Evolutionary conservation across 305 asterid genomes (phyloP), one percentile per base, ranked within the genome.

Genomic region (Nicotiana rustica): DNA sequence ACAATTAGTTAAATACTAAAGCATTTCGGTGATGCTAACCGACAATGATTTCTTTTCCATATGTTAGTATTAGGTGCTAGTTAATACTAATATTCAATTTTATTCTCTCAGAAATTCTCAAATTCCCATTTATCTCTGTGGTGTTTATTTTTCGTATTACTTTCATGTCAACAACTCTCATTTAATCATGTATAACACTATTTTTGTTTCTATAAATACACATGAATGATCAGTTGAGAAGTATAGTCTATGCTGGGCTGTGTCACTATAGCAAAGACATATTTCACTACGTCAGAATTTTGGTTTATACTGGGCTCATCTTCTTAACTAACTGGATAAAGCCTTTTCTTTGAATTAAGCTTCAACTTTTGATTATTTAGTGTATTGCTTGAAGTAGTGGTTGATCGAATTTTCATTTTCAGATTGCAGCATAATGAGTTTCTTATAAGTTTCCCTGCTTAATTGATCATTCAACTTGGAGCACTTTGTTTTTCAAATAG

Each of bases 401-500:
- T 71, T 71, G 25, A 71, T 15, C 19, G 60, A 70, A 12, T 70
- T 70, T 19, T 70, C 36, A 6, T 70, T 25, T 70, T 44, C 78
- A 65, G 38, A 12, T 60, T 25, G n/a, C 69, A 13, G 71, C 4
- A 66, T 31, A 29, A 29, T 41, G 10, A 66, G 71, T 29, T 66
- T 66, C 71, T 29, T 66, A 66, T 66, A 36, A 64, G n/a, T 64
- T 64, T 64, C 4, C 71, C 71, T 66, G 18, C 71, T 66, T 66
- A 13, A 13, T 31, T 66, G 71, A 66, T 66, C 12, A 66, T 31
- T 66, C 71, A 66, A 66, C 71, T 10, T 66, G 71, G 44, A 29
- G 19, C 44, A 31, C 71, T 14, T 61, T 19, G 33, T 59, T 66
- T 66, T 13, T 33, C n/a, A 64, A 25, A 25, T 56, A 56, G 18